These are phyloP conservation scores for Stemphylium vesicarium DNA, from an alignment of 2,329 filamentous ascomycete genomes.

Conservation along the genomic window DNA sequence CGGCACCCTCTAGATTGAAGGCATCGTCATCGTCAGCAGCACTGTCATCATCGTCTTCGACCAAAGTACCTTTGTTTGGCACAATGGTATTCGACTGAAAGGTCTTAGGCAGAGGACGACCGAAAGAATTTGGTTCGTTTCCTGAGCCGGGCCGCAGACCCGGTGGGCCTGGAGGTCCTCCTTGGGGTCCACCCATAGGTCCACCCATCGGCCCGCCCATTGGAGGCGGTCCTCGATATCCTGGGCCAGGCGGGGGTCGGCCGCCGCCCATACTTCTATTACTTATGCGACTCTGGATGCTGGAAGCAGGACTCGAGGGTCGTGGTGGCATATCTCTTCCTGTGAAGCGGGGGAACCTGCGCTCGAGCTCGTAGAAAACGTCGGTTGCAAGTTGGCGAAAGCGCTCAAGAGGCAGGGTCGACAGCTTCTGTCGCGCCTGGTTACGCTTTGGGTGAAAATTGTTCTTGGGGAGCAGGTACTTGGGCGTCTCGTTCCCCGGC, in stretches of 20 bases:
- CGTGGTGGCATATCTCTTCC: constrained; percentile 72
- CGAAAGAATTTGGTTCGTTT: constrained; percentile 63
- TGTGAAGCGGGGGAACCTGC: constrained; percentile 83
- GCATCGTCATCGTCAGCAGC: constrained; percentile 64
- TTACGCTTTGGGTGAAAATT: constrained; percentile 97
- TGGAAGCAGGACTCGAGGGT: constrained; percentile 67
- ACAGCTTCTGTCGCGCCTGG: constrained; percentile 93
- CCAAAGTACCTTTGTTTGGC: constrained; percentile 96
- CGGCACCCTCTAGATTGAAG: constrained; percentile 64
- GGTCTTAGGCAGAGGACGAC: constrained; percentile 82
- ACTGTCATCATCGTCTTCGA: constrained; percentile 77
- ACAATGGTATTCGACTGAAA: constrained; percentile 96
- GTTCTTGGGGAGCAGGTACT: constrained; percentile 80
- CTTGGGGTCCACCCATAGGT: constrained; percentile 52
- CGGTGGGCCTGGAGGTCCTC: constrained; percentile 49
- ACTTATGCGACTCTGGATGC: constrained; percentile 62
- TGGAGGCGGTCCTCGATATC: constrained; percentile 36
- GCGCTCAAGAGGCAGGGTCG: constrained; percentile 81
- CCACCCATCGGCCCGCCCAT: constrained; percentile 11
- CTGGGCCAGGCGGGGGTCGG: constrained; percentile 46
- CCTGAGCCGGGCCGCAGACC: constrained; percentile 33
- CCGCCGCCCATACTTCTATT: constrained; percentile 55
- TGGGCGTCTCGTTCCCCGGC: constrained; percentile 54
- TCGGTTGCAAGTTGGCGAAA: constrained; percentile 94
- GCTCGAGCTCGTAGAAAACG: constrained; percentile 92